These are phyloP conservation scores for Ophiognomonia clavigignenti-juglandacearum DNA, from an alignment of 2,329 filamentous ascomycete species.

Conservation along the genomic window DNA sequence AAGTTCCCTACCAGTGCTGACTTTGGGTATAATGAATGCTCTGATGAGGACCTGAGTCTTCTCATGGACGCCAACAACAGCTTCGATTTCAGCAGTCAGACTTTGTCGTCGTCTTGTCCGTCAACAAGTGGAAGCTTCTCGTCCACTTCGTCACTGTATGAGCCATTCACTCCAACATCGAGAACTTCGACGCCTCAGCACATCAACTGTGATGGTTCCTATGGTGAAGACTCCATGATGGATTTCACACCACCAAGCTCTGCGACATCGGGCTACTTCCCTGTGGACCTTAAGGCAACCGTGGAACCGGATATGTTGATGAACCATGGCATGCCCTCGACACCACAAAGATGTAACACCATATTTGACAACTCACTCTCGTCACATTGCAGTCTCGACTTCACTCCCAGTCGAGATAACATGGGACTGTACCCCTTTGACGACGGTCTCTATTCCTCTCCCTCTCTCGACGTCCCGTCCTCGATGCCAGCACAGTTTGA, in stretches of 20 bases:
- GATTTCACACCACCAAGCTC: slow-evolving; percentile 12
- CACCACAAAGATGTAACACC: slow-evolving; percentile 7
- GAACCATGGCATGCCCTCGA: slow-evolving; percentile 12
- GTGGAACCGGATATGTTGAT: slow-evolving; percentile 11
- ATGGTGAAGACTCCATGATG: slow-evolving; percentile 7
- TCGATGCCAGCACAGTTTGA: slow-evolving; percentile 8
- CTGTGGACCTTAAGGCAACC: slow-evolving; percentile 12
- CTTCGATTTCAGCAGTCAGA: slow-evolving; percentile 9
- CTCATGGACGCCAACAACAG: slow-evolving; percentile 8
- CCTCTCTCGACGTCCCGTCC: too few relatives aligned
- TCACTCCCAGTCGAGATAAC: slow-evolving; percentile 12
- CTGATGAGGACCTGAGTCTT: slow-evolving; percentile 3
- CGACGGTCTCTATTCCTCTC: background rate
- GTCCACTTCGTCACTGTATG: slow-evolving; percentile 14
- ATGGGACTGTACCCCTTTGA: slow-evolving; percentile 6
- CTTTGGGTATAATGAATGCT: slow-evolving; percentile 2
- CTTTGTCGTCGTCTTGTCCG: slow-evolving; percentile 13
- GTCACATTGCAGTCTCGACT: slow-evolving; percentile 7
- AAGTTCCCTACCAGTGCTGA: background rate
- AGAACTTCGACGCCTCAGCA: slow-evolving; percentile 14
- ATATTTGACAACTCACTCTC: background rate
- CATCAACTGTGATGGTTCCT: slow-evolving; percentile 10
- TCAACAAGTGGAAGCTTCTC: slow-evolving; percentile 14
- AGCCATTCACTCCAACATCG: slow-evolving; percentile 13
- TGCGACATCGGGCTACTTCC: slow-evolving; percentile 8